Base-by-base conservation (phyloP, 352 stramenopile genomes). In the Pythium plurisporium region DNA sequence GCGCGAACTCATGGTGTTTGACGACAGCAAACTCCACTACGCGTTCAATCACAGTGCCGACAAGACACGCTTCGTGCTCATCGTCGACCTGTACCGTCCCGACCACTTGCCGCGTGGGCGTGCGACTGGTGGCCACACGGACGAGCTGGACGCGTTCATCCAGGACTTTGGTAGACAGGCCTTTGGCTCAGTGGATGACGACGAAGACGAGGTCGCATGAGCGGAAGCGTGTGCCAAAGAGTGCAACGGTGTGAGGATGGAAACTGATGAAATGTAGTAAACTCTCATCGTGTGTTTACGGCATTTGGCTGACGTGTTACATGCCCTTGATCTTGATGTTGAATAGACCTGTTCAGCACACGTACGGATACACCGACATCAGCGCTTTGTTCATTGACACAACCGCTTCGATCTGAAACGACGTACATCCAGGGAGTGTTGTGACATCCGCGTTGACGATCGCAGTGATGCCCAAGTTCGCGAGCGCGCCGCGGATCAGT, bases 401-500 rank as follows among this genome's bases (percentile, higher is more conserved):
- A 17, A 23, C 7, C 7, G 3, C 1, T 5, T 19, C 23, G 3
- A 23, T 33, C 1, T 31, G 37, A 7, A 4, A 15, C 36, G 12
- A 87, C 82, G 62, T 84, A 93, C 94, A 98, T 72, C 86, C 91
- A 48, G 94, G 89, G 59, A 98, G 72, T 10, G 69, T 89, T 52
- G 90, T 90, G 59, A 96, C 73, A 74, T 99, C 95, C 1, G 95
- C 94, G 65, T 95, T 98, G 34, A 99, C 96, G 42, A 98, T 96
- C 34, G 90, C 88, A 8, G 79, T 89, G 69, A 99, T 91, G 46
- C 94, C 95, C 46, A 99, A 76, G 68, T 98, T 98, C 9, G 93
- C 87, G 22, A 99, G 76, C 9, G 91, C 89, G 17, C 96, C 96
- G 48, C 96, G 87, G 64, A 99, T 96, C 25, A 99, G 66, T 3